Base-by-base conservation (phyloP, 495 filamentous ascomycete species). In the Lichenothelia convexa region DNA sequence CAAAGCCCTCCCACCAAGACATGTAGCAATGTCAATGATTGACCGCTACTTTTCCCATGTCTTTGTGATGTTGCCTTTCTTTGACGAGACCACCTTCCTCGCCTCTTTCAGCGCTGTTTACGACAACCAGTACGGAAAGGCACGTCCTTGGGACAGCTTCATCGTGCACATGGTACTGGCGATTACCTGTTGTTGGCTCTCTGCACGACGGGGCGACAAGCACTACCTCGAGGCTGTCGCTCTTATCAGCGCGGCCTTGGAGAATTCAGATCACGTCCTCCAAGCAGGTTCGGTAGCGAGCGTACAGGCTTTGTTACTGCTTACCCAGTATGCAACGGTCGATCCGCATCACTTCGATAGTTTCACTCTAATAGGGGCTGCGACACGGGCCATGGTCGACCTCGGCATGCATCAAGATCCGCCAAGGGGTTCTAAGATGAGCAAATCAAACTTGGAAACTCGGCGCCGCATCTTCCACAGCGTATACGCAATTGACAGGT, bases 371-470 rank as follows among this genome's bases (percentile, higher is more conserved):
- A 77, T 92, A 35, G 87, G 85, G 18, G 80, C 86, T 49, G 82
- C 84, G 12, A 79, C 77, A 27, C 70, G 86, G 34, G 80, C 78
- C 16, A 75, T 82, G 48, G 65, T 92, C 21, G 87, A 95, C 58
- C 58, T 93, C 16, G 87, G 87, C 2, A 65, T 87, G 30, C 87
- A 93, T 51, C 83, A 93, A 53, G 84, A 93, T 38, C 79, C 81
- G 0, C 70, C 78, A n/a, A 60, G 69, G 29, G 71, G 73, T 38
- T 60, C 71, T 12, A 44, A 69, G 11, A 62, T 67, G 20, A 67
- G 76, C 35, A 67, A 68, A 33, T 58, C 72, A 8, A 70, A 71
- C 23, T 54, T 89, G 23, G 80, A 91, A 41, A 60, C 79, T 35
- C 71, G 84, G 30, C 72, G 84, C 20, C 71, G 74, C 38, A 73